Percentiles rank a stretch among this genome's conserved stretches.
phyloP scores from a whole-genome alignment of 163 green algal genomes.

The Prototheca wickerhamii region DNA sequence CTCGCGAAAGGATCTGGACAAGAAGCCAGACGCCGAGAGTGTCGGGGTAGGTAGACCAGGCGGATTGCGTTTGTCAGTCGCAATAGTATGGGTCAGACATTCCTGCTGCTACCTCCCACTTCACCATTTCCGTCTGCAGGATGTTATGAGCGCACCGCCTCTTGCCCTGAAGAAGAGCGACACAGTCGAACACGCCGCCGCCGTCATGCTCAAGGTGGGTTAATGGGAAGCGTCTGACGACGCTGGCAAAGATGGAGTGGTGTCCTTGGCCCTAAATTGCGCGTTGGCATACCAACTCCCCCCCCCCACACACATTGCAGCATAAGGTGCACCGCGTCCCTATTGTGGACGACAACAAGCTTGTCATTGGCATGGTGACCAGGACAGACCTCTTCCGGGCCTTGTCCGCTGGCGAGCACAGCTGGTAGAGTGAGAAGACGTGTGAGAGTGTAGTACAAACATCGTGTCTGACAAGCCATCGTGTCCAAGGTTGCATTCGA shows the following conservation, averaged over 20 bases:
- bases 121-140: constrained; percentile 1
- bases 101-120: not conserved
- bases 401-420: constrained; percentile 3
- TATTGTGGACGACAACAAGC: constrained; percentile 33
- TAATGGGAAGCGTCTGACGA: not conserved
- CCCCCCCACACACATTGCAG: not conserved
- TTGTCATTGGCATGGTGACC: constrained; percentile 45
- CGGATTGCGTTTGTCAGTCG: no score
- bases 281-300: not conserved
- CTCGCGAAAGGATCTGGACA: constrained; percentile 34
- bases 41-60: no score
- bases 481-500: no score
- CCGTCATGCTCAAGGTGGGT: constrained; percentile 32
- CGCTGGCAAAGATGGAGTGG: no score
- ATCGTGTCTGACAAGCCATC: no score
- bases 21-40: no score
- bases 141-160: constrained; percentile 33
- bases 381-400: constrained; percentile 50
- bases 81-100: no score
- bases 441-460: no score
- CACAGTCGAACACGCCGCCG: constrained; percentile 18
- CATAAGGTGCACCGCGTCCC: constrained; percentile 55
- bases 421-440: no score
- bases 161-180: constrained; percentile 17
- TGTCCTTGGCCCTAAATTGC: no score